phyloP scores from a whole-genome alignment of 2,329 filamentous ascomycete species.

The Colletotrichum sp. region DNA sequence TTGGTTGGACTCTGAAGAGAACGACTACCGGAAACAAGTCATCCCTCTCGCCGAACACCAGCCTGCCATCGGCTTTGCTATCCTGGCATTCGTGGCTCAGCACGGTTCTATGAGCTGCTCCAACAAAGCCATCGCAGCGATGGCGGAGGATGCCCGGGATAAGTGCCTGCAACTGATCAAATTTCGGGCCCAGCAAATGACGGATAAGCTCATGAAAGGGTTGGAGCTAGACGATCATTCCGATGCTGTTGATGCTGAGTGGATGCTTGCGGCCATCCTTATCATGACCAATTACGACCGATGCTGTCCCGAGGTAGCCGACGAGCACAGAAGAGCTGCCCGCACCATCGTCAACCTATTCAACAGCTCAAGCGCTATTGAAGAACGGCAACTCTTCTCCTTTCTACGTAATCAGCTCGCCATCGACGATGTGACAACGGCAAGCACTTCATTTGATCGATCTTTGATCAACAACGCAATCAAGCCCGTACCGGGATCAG shows the following conservation, averaged over 20 bases:
- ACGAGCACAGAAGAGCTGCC: slow-evolving; percentile 31
- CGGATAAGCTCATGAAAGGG: slow-evolving; percentile 24
- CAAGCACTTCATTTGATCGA: slow-evolving; percentile 30
- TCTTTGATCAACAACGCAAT: slow-evolving; percentile 22
- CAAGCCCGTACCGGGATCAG: neutral
- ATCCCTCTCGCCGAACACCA: slow-evolving; percentile 28
- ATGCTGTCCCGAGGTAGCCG: slow-evolving; percentile 27
- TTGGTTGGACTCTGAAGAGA: slow-evolving; percentile 33
- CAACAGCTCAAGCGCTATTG: neutral
- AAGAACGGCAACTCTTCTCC: slow-evolving; percentile 26
- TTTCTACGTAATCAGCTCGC: slow-evolving; percentile 33
- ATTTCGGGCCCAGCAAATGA: slow-evolving; percentile 23
- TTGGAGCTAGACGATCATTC: slow-evolving; percentile 23
- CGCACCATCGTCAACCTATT: slow-evolving; percentile 33
- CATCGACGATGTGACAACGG: slow-evolving; percentile 30
- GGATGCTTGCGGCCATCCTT: slow-evolving; percentile 33
- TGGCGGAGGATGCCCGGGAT: slow-evolving; percentile 31
- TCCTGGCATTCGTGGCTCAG: slow-evolving; percentile 31
- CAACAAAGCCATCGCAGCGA: slow-evolving; percentile 11
- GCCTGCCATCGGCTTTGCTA: slow-evolving; percentile 31
- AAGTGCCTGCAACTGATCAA: slow-evolving; percentile 29
- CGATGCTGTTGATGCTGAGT: slow-evolving; percentile 30
- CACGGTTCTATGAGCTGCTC: slow-evolving; percentile 23
- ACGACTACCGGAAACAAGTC: slow-evolving; percentile 30
- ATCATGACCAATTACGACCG: slow-evolving; percentile 32